phyloP scores from a whole-genome alignment of 441 rosid genomes.

The Populus hybrid region DNA sequence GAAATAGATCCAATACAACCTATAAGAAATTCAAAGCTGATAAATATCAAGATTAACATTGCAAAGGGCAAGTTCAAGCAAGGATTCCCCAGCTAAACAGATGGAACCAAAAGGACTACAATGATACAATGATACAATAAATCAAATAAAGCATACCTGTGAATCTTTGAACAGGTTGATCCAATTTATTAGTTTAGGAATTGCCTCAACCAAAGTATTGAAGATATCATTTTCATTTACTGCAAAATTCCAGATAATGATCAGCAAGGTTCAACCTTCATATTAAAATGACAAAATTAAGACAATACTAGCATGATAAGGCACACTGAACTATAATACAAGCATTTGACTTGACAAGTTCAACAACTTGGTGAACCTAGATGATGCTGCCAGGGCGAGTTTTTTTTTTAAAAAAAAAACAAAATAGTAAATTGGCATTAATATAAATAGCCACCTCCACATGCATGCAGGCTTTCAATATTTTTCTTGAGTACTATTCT shows the following conservation, averaged over 20 bases:
- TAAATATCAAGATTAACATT: not conserved
- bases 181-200: slow-evolving; percentile 82
- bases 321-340: slow-evolving; percentile 1
- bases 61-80: not conserved
- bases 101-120: not conserved
- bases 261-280: slow-evolving; percentile 6
- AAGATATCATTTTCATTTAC: slow-evolving; percentile 69
- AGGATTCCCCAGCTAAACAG: not conserved
- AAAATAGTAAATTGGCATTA: not conserved
- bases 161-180: slow-evolving; percentile 57
- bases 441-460: slow-evolving; percentile 64
- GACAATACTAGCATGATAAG: not conserved
- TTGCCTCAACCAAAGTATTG: slow-evolving; percentile 60
- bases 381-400: not conserved
- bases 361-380: slow-evolving; percentile 19
- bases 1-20: not conserved
- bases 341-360: slow-evolving; percentile 14
- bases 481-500: slow-evolving; percentile 64
- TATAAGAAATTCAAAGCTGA: not conserved
- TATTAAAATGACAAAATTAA: slow-evolving; percentile 2
- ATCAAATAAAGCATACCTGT: slow-evolving; percentile 45
- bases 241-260: slow-evolving; percentile 38
- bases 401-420: no score
- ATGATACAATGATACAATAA: not conserved
- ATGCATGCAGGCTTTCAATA: slow-evolving; percentile 87